Evolutionary conservation across 2,329 filamentous ascomycete genomes (phyloP).

Genomic region (Grosmannia huntii): DNA sequence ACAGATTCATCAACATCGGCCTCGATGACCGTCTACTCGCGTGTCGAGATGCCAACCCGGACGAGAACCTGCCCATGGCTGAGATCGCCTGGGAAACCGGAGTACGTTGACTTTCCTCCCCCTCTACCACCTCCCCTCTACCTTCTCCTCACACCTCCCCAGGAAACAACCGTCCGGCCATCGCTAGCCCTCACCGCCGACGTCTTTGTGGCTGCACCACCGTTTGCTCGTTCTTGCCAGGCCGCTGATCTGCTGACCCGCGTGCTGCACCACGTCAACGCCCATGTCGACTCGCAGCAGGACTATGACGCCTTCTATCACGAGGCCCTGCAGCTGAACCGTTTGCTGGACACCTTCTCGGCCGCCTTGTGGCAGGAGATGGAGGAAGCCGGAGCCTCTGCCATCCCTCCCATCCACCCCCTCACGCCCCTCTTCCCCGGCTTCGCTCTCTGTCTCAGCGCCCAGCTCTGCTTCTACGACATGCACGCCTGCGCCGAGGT

Average conservation of each 20-base stretch:
- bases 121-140: background rate
- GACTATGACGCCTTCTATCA: conserved; percentile 5
- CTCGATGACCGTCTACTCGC: conserved; percentile 7
- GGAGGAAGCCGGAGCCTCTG: background rate
- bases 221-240: conserved; percentile 11
- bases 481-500: conserved; percentile 8
- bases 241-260: conserved; percentile 10
- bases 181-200: conserved; percentile 9
- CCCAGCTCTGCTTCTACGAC: conserved; percentile 9
- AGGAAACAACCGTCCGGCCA: conserved; percentile 7
- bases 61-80: conserved; percentile 9
- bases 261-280: conserved; percentile 8
- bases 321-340: conserved; percentile 7
- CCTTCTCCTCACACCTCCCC: background rate
- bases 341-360: conserved; percentile 2
- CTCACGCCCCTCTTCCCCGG: conserved; percentile 1
- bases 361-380: conserved; percentile 6
- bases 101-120: background rate
- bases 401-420: background rate
- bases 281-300: background rate
- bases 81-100: conserved; percentile 8
- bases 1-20: conserved; percentile 9
- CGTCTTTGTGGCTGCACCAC: conserved; percentile 1
- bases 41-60: conserved; percentile 5
- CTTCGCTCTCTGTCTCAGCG: conserved; percentile 6